Percentiles rank a stretch among this genome's conserved stretches.
Evolutionary conservation across 495 filamentous ascomycete genomes (phyloP).

Genomic region (Cenococcum geophilum): DNA sequence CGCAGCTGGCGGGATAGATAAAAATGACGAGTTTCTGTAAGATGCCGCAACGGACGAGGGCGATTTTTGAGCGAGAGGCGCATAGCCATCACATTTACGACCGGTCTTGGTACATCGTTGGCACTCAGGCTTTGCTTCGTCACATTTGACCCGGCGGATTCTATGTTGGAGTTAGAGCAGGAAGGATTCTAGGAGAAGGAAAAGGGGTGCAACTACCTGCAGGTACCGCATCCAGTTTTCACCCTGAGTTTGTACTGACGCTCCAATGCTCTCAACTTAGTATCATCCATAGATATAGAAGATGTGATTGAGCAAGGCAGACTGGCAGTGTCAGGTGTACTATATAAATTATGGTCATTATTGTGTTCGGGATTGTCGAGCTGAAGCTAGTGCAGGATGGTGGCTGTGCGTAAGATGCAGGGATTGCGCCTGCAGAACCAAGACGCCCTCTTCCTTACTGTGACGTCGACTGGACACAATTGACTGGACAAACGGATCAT

Average conservation of each 20-base stretch:
- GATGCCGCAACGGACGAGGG: constrained; percentile 23
- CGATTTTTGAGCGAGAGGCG: constrained; percentile 7
- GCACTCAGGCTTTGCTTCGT: constrained; percentile 30
- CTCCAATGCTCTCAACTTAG: background rate
- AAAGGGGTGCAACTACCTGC: background rate
- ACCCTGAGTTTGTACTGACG: constrained; percentile 7
- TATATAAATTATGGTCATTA: too few relatives aligned
- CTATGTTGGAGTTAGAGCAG: constrained; percentile 13
- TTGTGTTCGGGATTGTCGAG: too few relatives aligned
- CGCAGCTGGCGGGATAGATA: constrained; percentile 16
- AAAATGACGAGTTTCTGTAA: constrained; percentile 25
- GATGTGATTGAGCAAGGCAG: too few relatives aligned
- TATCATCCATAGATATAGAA: background rate
- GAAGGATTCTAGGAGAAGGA: background rate
- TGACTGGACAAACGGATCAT: too few relatives aligned
- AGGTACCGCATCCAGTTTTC: constrained; percentile 5
- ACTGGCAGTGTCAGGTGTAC: too few relatives aligned
- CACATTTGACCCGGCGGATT: constrained; percentile 30
- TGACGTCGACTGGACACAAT: too few relatives aligned
- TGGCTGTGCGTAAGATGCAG: too few relatives aligned
- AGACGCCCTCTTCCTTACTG: too few relatives aligned
- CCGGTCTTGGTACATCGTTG: constrained; percentile 26
- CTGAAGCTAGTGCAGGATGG: too few relatives aligned
- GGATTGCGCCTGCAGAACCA: too few relatives aligned
- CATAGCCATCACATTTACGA: constrained; percentile 30